Base-by-base conservation (phyloP, 2,329 filamentous ascomycete genomes). In the Fusarium solani-melongenae region DNA sequence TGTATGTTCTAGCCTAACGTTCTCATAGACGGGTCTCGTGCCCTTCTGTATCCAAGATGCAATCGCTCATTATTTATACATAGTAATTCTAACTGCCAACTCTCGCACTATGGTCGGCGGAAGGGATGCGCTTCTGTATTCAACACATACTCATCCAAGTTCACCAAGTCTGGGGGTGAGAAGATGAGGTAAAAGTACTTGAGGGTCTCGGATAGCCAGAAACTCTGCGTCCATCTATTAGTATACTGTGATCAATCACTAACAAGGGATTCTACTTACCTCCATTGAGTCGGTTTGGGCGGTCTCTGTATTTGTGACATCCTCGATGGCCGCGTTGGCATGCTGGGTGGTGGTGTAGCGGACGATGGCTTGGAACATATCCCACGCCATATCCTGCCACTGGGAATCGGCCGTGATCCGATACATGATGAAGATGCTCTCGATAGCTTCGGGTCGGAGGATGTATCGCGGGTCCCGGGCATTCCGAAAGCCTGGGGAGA, bases 121-220 rank as follows among this genome's bases (percentile, higher is more conserved):
- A 83, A 78, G 8, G 87, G 87, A 72, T 88, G 87, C 2, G 86
- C 87, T 76, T 88, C 87, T 1, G 87, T 89, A 64, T 88, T 89
- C 36, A 91, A 80, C 39, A 94, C 90, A 80, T 86, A 94, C 9
- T 93, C 88, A 80, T 94, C 92, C 77, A 94, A 80, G 76, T 87
- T 92, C 46, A 93, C 84, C 33, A 91, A 76, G 17, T 88, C 86
- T 0, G 90, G 88, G 15, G 92, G 87, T 29, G 88, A 90, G 73
- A 94, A 94, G 33, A 94, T 88, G 58, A 94, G 80, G 74, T 92
- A 94, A 64, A 93, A 93, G 72, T 94, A 94, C 81, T 94, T 94
- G 67, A 94, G 82, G 15, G 92, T 94, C 83, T 94, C 92, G 0
- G 90, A 90, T 76, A 92, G 83, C 91, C 92, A 94, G 76, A 93